Conservation (phyloP, 768 basidiomycete species). For the Mycena haematopus region DNA sequence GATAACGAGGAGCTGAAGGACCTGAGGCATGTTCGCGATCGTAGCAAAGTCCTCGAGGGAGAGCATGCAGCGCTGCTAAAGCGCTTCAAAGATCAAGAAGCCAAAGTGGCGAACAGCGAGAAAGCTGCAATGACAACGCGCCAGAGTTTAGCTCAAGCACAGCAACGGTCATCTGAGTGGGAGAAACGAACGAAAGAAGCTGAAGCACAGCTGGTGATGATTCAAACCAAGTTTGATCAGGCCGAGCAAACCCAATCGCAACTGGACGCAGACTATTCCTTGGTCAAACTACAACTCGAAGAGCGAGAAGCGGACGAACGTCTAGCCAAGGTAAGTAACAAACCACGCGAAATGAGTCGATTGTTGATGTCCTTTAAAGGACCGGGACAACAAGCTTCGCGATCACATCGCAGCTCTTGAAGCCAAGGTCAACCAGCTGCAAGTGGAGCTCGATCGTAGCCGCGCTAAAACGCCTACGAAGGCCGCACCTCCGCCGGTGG, state of each 20-base stretch:
- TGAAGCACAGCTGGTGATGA: conserved; percentile 66
- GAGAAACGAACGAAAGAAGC: conserved; percentile 78
- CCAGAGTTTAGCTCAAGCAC: conserved; percentile 71
- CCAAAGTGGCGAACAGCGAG: conserved; percentile 64
- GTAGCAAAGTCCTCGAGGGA: conserved; percentile 65
- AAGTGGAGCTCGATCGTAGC: conserved; percentile 58
- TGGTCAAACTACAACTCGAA: conserved; percentile 74
- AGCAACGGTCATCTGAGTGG: conserved; percentile 84
- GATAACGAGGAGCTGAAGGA: conserved; percentile 80
- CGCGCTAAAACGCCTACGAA: conserved; percentile 44
- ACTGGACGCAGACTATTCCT: conserved; percentile 72
- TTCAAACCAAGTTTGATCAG: conserved; percentile 67
- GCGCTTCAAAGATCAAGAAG: conserved; percentile 75
- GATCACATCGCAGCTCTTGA: conserved; percentile 72
- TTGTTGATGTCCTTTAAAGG: conserved; percentile 46
- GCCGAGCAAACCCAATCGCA: conserved; percentile 68
- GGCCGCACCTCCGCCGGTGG: conserved; percentile 33
- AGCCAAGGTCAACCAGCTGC: conserved; percentile 60
- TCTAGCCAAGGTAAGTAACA: conserved; percentile 59
- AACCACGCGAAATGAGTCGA: neutral
- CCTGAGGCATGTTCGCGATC: conserved; percentile 69
- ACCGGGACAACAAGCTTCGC: conserved; percentile 70
- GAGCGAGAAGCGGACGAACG: conserved; percentile 78
- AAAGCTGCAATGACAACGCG: conserved; percentile 60
- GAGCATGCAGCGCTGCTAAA: conserved; percentile 74